phyloP scores from a whole-genome alignment of 768 basidiomycete genomes.

The Boletus pseudopeckii region DNA sequence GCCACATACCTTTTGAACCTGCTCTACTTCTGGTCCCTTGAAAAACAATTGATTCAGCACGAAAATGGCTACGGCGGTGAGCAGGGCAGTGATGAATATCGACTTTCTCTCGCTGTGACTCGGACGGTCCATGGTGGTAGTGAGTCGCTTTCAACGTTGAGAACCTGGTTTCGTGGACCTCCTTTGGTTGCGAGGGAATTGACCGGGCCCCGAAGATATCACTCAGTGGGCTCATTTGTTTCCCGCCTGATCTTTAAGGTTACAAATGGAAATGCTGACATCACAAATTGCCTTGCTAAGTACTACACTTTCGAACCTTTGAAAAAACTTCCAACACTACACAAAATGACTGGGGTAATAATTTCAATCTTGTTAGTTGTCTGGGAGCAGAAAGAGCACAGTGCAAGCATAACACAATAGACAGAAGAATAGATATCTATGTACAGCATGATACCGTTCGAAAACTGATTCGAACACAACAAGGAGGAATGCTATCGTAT shows the following conservation, averaged over 20 bases:
- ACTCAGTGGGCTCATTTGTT: background rate
- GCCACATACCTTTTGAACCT: constrained; percentile 21
- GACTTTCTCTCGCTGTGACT: constrained; percentile 14
- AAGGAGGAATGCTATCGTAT: constrained; percentile 23
- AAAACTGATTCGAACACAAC: constrained; percentile 19
- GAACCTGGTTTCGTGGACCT: background rate
- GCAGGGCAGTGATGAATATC: constrained; percentile 11
- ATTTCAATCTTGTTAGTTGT: too few species aligned
- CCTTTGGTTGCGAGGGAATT: background rate
- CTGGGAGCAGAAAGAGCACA: background rate
- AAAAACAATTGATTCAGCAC: constrained; percentile 19
- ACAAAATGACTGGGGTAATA: too few species aligned
- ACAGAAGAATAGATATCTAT: constrained; percentile 30
- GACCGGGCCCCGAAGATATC: background rate
- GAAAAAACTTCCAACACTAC: too few species aligned
- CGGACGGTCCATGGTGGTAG: constrained; percentile 20
- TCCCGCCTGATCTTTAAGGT: too few species aligned
- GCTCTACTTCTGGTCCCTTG: constrained; percentile 14
- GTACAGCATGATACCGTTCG: constrained; percentile 25
- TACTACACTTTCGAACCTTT: too few species aligned
- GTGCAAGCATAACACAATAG: constrained; percentile 21
- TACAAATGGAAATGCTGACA: too few species aligned
- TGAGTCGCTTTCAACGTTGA: background rate
- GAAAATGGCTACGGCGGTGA: constrained; percentile 17
- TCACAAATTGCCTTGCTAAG: too few species aligned